A percentile compares a stretch with the other conserved stretches of the same genome.
Evolutionary conservation across 495 filamentous ascomycete species (phyloP).

Genomic region (Neurospora sp.): DNA sequence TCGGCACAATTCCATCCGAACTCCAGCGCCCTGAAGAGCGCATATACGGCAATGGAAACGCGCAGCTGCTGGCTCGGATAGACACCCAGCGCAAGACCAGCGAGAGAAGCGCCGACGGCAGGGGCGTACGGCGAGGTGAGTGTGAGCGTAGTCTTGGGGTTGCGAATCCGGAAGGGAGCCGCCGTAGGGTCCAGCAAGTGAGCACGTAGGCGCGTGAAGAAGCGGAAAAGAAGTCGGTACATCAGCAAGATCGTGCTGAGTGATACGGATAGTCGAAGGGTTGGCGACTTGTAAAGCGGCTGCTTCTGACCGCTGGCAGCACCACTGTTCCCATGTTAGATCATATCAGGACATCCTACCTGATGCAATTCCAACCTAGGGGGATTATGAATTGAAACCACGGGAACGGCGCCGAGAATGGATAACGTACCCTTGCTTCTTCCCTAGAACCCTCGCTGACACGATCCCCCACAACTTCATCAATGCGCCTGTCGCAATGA

Average conservation of each 20-base stretch:
- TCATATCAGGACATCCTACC: neutral
- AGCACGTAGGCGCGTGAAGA: constrained; percentile 68
- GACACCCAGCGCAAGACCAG: constrained; percentile 71
- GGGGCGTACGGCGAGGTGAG: constrained; percentile 78
- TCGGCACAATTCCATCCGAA: constrained; percentile 78
- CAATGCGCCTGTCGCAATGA: constrained; percentile 55
- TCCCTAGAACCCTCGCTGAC: constrained; percentile 30
- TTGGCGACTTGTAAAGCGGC: constrained; percentile 55
- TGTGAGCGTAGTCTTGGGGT: constrained; percentile 60
- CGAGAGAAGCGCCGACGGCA: constrained; percentile 75
- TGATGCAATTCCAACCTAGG: neutral
- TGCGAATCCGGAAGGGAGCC: constrained; percentile 65
- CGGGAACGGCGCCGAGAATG: neutral
- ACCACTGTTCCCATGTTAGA: neutral
- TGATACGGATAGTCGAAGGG: constrained; percentile 67
- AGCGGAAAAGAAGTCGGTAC: constrained; percentile 82
- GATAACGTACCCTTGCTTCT: constrained; percentile 34
- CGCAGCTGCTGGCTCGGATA: constrained; percentile 69
- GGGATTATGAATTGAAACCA: neutral
- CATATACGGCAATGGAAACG: constrained; percentile 68
- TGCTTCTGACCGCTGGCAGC: constrained; percentile 24
- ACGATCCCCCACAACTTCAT: constrained; percentile 61
- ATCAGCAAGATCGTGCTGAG: constrained; percentile 75
- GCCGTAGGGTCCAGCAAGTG: constrained; percentile 68
- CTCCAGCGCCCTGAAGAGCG: constrained; percentile 68